These are phyloP conservation scores for barrel medic (Medicago truncatula) DNA, from an alignment of 306 rosid genomes.

Conservation along the genomic window MtrunA17r5.0-ANR NC_053042.1:55423501-55424000, in stretches of 20 bases:
- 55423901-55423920: slow-evolving; percentile 99
- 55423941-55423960: slow-evolving; percentile 93
- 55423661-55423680: too few species aligned
- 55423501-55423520: not conserved
- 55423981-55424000: slow-evolving; percentile 97
- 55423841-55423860: slow-evolving; percentile 55
- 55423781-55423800: not conserved
- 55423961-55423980: slow-evolving; percentile 95
- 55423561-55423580: not conserved
- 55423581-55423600: not conserved
- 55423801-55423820: not conserved
- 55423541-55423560: not conserved
- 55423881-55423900: slow-evolving; percentile 94
- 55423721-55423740: not conserved
- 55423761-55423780: not conserved
- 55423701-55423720: too few species aligned
- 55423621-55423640: too few species aligned
- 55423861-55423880: slow-evolving; percentile 91
- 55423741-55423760: not conserved
- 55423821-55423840: slow-evolving; percentile 22
- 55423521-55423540: not conserved
- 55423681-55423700: too few species aligned
- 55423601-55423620: too few species aligned
- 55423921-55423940: slow-evolving; percentile 96
- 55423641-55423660: too few species aligned